phyloP scores from a whole-genome alignment of 371 early-diverging fungal species.

The Actinomortierella wolfii region DNA sequence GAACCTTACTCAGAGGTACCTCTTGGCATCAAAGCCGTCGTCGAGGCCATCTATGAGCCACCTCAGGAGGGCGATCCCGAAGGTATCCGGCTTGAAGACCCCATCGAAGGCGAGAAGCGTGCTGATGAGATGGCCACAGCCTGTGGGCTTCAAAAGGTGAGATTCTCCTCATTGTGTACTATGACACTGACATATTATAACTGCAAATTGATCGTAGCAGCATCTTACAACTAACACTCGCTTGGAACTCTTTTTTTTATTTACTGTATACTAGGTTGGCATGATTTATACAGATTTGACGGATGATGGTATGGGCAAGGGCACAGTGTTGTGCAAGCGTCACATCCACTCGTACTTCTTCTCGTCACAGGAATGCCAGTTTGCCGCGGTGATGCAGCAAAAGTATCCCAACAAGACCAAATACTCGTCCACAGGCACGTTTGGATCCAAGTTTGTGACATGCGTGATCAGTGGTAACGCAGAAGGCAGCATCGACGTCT shows the following conservation, averaged over 20 bases:
- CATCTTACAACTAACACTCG: not conserved
- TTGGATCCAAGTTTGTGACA: conserved; percentile 93
- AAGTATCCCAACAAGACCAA: conserved; percentile 73
- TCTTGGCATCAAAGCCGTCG: conserved; percentile 97
- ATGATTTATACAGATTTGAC: conserved; percentile 96
- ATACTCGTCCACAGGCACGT: conserved; percentile 78
- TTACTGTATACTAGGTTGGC: conserved; percentile 70
- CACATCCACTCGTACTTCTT: conserved; percentile 95
- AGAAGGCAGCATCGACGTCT: conserved; percentile 86
- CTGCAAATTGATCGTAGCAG: no score
- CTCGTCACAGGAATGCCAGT: conserved; percentile 89
- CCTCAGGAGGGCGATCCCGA: conserved; percentile 87
- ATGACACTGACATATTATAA: no score
- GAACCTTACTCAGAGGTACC: conserved; percentile 93
- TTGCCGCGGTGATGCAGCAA: conserved; percentile 91
- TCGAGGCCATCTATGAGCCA: conserved; percentile 96
- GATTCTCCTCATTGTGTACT: not conserved
- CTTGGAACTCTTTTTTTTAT: not conserved
- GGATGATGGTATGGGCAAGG: conserved; percentile 83
- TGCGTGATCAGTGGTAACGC: conserved; percentile 86
- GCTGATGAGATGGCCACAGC: conserved; percentile 72
- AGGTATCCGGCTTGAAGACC: conserved; percentile 74
- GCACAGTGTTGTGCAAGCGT: conserved; percentile 87
- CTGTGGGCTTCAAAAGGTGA: conserved; percentile 76
- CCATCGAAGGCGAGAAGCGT: conserved; percentile 57